phyloP scores from a whole-genome alignment of 176 grass and related monocot genomes.

The Pontederia crassipes region DNA sequence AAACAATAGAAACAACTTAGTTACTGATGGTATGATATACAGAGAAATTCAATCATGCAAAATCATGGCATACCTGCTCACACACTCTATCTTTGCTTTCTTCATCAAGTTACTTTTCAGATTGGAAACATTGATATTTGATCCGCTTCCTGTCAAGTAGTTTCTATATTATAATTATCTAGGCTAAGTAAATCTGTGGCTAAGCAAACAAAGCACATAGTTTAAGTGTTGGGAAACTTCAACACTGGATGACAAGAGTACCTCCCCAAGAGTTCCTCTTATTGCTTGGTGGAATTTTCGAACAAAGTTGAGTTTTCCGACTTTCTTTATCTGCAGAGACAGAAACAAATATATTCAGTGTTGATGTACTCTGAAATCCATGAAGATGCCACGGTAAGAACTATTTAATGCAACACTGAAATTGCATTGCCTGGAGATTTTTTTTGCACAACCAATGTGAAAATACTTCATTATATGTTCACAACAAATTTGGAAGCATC shows the following conservation, averaged over 20 bases:
- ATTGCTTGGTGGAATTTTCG: conserved; percentile 32
- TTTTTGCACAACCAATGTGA: too few relatives aligned
- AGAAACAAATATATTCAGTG: conserved; percentile 2
- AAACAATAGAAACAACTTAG: background rate
- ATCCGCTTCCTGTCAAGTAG: conserved; percentile 20
- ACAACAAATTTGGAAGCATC: too few relatives aligned
- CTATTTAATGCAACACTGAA: too few relatives aligned
- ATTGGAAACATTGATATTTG: conserved; percentile 18
- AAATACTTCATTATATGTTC: too few relatives aligned
- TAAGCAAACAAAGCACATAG: background rate
- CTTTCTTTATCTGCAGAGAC: conserved; percentile 35
- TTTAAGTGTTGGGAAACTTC: background rate
- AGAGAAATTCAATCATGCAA: background rate
- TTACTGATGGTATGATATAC: background rate
- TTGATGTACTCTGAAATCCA: conserved; percentile 2
- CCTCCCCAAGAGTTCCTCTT: conserved; percentile 45
- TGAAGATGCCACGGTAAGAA: background rate
- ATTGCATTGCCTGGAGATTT: too few relatives aligned
- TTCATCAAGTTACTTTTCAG: conserved; percentile 39
- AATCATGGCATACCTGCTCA: conserved; percentile 22
- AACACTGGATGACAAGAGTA: conserved; percentile 14
- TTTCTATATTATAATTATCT: background rate
- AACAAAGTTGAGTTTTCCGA: conserved; percentile 27
- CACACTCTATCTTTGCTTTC: conserved; percentile 34
- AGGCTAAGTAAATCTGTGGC: background rate